A percentile compares a stretch with the other conserved stretches of the same genome.
Evolutionary conservation across 257 asterid genomes (phyloP).

Genomic region (Plantago major): DNA sequence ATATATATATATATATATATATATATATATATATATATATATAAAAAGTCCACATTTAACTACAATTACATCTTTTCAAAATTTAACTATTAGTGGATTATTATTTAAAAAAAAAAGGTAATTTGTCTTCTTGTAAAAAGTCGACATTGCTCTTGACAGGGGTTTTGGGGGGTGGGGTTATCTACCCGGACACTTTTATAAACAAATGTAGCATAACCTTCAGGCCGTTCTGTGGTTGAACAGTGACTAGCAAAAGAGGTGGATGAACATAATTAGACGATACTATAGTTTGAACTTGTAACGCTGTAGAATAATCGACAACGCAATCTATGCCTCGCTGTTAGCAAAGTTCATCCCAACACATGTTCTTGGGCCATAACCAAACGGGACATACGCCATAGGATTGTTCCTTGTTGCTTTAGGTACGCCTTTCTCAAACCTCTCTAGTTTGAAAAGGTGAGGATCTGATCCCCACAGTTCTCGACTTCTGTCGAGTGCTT

Average conservation of each 20-base stretch:
- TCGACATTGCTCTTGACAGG: too few species aligned
- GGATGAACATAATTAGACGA: constrained; percentile 42
- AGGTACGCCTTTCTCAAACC: constrained; percentile 35
- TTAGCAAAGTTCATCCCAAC: constrained; percentile 38
- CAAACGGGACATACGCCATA: constrained; percentile 39
- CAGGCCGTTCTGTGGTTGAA: constrained; percentile 40
- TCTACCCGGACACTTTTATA: too few species aligned
- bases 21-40: too few species aligned
- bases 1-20: too few species aligned
- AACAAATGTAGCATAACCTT: constrained; percentile 31
- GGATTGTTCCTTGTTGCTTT: constrained; percentile 40
- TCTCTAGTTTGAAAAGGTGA: constrained; percentile 37
- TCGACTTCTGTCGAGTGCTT: constrained; percentile 25
- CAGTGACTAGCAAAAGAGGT: constrained; percentile 35
- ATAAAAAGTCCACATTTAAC: too few species aligned
- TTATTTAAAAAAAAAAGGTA: too few species aligned
- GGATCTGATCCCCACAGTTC: constrained; percentile 41
- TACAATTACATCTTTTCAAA: too few species aligned
- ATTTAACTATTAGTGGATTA: too few species aligned
- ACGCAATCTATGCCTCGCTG: constrained; percentile 35
- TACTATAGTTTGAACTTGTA: constrained; percentile 34
- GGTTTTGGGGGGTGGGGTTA: too few species aligned
- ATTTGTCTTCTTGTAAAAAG: too few species aligned
- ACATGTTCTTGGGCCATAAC: constrained; percentile 39
- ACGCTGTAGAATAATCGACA: constrained; percentile 41